Evolutionary conservation across 805 yeast species (phyloP).

Genomic region (Ogataea nitratoaversa): DNA sequence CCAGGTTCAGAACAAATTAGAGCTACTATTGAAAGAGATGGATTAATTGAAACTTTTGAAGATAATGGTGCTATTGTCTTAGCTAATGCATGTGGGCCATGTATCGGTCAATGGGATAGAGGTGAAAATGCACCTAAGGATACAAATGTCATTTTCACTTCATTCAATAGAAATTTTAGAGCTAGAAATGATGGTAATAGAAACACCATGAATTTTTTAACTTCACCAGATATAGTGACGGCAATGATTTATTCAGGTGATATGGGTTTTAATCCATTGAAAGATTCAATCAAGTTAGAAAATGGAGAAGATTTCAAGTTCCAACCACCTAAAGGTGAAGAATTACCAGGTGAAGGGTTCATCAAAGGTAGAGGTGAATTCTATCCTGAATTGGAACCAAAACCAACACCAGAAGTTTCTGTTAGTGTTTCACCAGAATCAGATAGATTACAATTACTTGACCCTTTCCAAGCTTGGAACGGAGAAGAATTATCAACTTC

Average conservation of each 20-base stretch:
- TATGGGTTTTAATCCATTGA: constrained; percentile 92
- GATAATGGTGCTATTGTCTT: constrained; percentile 91
- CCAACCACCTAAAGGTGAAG: constrained; percentile 83
- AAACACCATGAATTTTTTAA: constrained; percentile 92
- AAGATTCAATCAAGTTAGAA: constrained; percentile 81
- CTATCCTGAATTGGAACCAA: constrained; percentile 53
- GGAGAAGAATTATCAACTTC: constrained; percentile 77
- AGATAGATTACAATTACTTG: constrained; percentile 85
- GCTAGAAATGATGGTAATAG: constrained; percentile 98
- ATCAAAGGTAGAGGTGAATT: constrained; percentile 71
- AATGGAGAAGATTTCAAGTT: constrained; percentile 90
- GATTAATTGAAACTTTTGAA: constrained; percentile 81
- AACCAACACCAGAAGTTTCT: constrained; percentile 47
- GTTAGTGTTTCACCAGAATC: constrained; percentile 72
- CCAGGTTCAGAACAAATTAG: constrained; percentile 99
- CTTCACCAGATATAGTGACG: constrained; percentile 94
- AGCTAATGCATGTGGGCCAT: constrained; percentile 99
- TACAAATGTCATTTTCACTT: constrained; percentile 93
- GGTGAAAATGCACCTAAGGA: constrained; percentile 81
- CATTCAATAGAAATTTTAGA: constrained; percentile 97
- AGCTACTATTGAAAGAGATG: constrained; percentile 97
- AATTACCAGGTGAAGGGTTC: constrained; percentile 87
- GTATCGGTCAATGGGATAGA: constrained; percentile 99
- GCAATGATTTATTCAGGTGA: constrained; percentile 96
- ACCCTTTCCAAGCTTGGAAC: constrained; percentile 84